phyloP scores from a whole-genome alignment of 176 grass and related monocot species.

The Avena sativa region DNA sequence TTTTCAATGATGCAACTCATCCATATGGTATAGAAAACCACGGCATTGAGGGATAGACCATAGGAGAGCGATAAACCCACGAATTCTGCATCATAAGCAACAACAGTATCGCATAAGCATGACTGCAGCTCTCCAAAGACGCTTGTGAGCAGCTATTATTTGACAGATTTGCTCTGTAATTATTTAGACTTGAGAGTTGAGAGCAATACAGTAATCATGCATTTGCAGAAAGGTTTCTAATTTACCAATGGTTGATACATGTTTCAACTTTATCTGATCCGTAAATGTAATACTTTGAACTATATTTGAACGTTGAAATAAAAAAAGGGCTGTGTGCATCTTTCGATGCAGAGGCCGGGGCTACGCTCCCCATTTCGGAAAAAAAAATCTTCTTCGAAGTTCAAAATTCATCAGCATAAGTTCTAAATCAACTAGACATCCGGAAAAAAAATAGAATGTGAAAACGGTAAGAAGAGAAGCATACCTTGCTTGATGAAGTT shows the following conservation, averaged over 20 bases:
- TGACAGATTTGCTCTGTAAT: not conserved
- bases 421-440: not conserved
- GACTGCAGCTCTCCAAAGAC: not conserved
- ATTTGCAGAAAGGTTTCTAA: not conserved
- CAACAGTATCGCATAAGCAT: slow-evolving; percentile 2
- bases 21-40: slow-evolving; percentile 77
- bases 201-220: not conserved
- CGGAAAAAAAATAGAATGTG: not conserved
- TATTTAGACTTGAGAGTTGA: not conserved
- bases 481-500: slow-evolving; percentile 75
- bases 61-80: slow-evolving; percentile 89
- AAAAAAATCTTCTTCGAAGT: not conserved
- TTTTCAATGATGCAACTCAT: slow-evolving; percentile 90
- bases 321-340: too few relatives aligned
- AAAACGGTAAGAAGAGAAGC: not conserved
- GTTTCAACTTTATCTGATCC: too few relatives aligned
- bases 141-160: not conserved
- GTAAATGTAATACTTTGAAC: too few relatives aligned
- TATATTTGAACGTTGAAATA: too few relatives aligned
- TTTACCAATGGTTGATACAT: too few relatives aligned
- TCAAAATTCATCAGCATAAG: not conserved
- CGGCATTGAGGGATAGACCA: slow-evolving; percentile 83
- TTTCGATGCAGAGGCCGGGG: too few relatives aligned
- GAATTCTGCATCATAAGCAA: slow-evolving; percentile 61
- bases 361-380: too few relatives aligned